Evolutionary conservation across 371 early-diverging fungal genomes (phyloP).

Genomic region (Actinomucor elegans): DNA sequence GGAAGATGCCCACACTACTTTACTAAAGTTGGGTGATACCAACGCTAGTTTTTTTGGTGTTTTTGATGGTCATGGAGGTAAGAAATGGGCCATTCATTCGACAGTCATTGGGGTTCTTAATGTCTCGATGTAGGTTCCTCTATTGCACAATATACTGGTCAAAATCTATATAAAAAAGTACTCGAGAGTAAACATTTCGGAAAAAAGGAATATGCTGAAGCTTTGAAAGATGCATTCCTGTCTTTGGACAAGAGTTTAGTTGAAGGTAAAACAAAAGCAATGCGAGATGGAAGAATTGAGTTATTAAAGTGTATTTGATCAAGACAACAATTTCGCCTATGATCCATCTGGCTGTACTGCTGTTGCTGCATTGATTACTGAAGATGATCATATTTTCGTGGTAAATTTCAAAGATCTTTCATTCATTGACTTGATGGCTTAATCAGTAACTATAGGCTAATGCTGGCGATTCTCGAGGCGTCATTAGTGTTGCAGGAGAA

Average conservation of each 20-base stretch:
- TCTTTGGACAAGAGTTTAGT: constrained; percentile 74
- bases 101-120: too few relatives aligned
- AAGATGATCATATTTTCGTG: constrained; percentile 27
- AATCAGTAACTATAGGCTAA: constrained; percentile 73
- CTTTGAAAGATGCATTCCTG: constrained; percentile 81
- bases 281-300: background rate
- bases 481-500: constrained; percentile 71
- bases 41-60: constrained; percentile 86
- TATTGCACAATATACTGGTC: constrained; percentile 85
- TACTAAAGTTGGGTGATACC: constrained; percentile 62
- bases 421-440: too few relatives aligned
- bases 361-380: constrained; percentile 49
- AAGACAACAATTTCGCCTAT: constrained; percentile 64
- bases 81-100: too few relatives aligned
- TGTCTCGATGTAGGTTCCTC: constrained; percentile 38
- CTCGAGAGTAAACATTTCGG: constrained; percentile 59
- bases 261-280: constrained; percentile 48
- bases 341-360: constrained; percentile 96
- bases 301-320: background rate
- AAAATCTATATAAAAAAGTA: constrained; percentile 70
- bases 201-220: constrained; percentile 62
- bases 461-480: constrained; percentile 92
- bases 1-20: constrained; percentile 95
- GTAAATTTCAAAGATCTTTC: too few relatives aligned
- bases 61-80: constrained; percentile 95